Percentiles rank a stretch among this genome's conserved stretches.
These are phyloP conservation scores for Iberis pinnata DNA, from an alignment of 345 rosid genomes.

Conservation along the genomic window DNA sequence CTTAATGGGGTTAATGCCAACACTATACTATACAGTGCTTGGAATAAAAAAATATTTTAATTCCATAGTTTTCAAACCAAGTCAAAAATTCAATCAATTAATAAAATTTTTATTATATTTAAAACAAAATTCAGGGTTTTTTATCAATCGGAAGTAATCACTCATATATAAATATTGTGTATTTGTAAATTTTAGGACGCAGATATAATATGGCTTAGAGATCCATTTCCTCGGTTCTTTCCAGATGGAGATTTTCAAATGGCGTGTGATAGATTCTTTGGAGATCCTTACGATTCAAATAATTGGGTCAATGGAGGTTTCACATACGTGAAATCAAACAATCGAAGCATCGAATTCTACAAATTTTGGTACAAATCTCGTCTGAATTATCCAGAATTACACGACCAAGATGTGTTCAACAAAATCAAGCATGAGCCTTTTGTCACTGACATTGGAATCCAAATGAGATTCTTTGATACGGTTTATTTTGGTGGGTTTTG, in stretches of 20 bases:
- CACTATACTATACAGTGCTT: too few relatives aligned
- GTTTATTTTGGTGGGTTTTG: constrained; percentile 64
- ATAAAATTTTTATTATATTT: too few relatives aligned
- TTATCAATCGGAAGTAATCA: too few relatives aligned
- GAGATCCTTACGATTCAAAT: constrained; percentile 27
- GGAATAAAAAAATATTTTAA: too few relatives aligned
- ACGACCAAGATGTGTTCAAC: constrained; percentile 75
- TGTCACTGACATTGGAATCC: constrained; percentile 29
- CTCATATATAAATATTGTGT: too few relatives aligned
- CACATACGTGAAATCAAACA: constrained; percentile 44
- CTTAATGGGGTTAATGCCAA: too few relatives aligned
- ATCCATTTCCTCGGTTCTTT: constrained; percentile 57
- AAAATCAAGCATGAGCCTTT: constrained; percentile 40
- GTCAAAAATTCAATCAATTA: too few relatives aligned
- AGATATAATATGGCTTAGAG: constrained; percentile 65
- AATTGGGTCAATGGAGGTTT: constrained; percentile 68
- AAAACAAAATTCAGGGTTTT: too few relatives aligned
- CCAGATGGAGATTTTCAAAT: constrained; percentile 63
- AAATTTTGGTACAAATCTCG: constrained; percentile 55
- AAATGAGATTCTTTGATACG: constrained; percentile 54
- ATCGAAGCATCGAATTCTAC: constrained; percentile 46
- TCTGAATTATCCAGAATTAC: constrained; percentile 32
- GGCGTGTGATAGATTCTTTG: constrained; percentile 51
- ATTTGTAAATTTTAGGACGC: too few relatives aligned
- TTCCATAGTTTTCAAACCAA: too few relatives aligned